These are phyloP conservation scores for Penicillium sp. DNA, from an alignment of 2,329 filamentous ascomycete species.

Conservation along the genomic window DNA sequence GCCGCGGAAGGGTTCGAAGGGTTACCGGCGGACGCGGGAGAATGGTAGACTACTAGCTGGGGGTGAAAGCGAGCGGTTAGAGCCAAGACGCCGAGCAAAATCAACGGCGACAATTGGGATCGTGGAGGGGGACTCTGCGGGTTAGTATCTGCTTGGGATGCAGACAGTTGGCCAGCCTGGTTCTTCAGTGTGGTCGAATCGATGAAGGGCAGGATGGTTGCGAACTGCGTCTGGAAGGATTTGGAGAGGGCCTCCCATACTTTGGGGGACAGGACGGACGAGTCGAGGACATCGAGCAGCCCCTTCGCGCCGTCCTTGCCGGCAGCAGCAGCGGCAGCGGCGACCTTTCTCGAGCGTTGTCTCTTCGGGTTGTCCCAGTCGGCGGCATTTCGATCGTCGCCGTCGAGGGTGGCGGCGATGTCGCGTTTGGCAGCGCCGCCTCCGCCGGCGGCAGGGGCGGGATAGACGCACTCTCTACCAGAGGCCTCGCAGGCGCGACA, in stretches of 20 bases:
- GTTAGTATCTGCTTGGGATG: constrained; percentile 18
- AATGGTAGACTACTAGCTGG: constrained; percentile 46
- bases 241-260: constrained; percentile 57
- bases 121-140: constrained; percentile 25
- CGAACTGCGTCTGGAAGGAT: constrained; percentile 57
- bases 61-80: constrained; percentile 55
- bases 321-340: constrained; percentile 24
- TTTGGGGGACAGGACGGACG: constrained; percentile 48
- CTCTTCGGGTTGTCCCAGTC: constrained; percentile 43
- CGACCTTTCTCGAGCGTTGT: constrained; percentile 35
- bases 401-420: constrained; percentile 31
- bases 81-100: constrained; percentile 54
- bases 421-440: constrained; percentile 36
- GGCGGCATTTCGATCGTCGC: constrained; percentile 34
- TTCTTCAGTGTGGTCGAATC: constrained; percentile 53
- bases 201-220: constrained; percentile 55
- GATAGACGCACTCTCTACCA: constrained; percentile 70
- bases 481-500: constrained; percentile 72
- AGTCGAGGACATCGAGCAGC: constrained; percentile 45
- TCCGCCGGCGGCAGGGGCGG: constrained; percentile 42
- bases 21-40: constrained; percentile 39
- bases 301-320: constrained; percentile 30
- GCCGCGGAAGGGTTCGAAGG: constrained; percentile 48
- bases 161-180: constrained; percentile 41
- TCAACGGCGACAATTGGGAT: constrained; percentile 42